These are phyloP conservation scores for Crithidia acanthocephali DNA, from an alignment of 208 protist species.

Conservation along the genomic window DNA sequence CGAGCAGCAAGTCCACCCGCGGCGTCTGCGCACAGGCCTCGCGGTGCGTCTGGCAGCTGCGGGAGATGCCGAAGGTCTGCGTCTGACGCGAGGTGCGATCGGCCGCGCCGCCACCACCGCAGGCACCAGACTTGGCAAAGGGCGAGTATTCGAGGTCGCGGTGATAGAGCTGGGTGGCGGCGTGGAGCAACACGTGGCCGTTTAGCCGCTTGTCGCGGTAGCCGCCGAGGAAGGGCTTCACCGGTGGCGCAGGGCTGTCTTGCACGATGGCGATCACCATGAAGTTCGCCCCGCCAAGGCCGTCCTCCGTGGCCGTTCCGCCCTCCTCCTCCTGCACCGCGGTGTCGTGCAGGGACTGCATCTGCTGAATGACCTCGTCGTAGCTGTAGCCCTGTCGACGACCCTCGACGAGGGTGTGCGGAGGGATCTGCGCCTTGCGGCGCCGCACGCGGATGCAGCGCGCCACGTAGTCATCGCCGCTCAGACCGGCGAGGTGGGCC, in stretches of 20 bases:
- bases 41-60: conserved; percentile 89
- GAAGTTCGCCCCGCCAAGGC: conserved; percentile 10
- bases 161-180: conserved; percentile 90
- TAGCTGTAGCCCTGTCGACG: conserved; percentile 61
- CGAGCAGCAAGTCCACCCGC: conserved; percentile 61
- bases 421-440: conserved; percentile 45
- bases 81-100: conserved; percentile 81
- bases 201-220: conserved; percentile 84
- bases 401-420: conserved; percentile 59
- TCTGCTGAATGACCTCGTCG: conserved; percentile 61
- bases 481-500: conserved; percentile 52
- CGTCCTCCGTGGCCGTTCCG: not conserved
- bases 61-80: conserved; percentile 91
- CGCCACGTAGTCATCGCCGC: conserved; percentile 46
- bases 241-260: conserved; percentile 17
- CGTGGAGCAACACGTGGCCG: conserved; percentile 87
- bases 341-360: conserved; percentile 32
- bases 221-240: conserved; percentile 93
- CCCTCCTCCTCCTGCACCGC: conserved; percentile 11
- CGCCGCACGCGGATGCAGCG: conserved; percentile 57
- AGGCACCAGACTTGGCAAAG: conserved; percentile 26
- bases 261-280: conserved; percentile 44
- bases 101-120: not conserved
- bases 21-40: conserved; percentile 94
- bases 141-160: conserved; percentile 69